phyloP scores from a whole-genome alignment of 805 yeast genomes.

The Kluyveromyces aestuarii region DNA sequence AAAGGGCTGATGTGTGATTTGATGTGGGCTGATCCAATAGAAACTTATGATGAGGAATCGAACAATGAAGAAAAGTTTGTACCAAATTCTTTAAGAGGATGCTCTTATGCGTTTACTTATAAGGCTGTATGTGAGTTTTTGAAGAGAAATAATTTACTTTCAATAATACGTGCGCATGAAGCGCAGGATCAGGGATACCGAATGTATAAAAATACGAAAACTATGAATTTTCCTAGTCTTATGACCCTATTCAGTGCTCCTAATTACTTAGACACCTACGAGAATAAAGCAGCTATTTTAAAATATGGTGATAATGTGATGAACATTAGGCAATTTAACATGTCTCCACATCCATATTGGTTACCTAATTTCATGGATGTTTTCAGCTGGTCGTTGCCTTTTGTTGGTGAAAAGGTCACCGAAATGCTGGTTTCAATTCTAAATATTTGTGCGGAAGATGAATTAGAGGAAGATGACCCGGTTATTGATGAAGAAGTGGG shows the following conservation, averaged over 20 bases:
- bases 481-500: conserved; percentile 35
- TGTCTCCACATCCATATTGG: conserved; percentile 94
- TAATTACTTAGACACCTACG: conserved; percentile 83
- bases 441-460: conserved; percentile 93
- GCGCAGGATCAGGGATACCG: conserved; percentile 97
- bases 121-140: conserved; percentile 73
- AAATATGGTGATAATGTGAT: conserved; percentile 86
- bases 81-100: conserved; percentile 75
- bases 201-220: conserved; percentile 78
- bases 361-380: conserved; percentile 96
- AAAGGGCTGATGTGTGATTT: conserved; percentile 90
- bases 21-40: conserved; percentile 95
- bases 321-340: conserved; percentile 91
- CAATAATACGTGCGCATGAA: conserved; percentile 92
- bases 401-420: conserved; percentile 92
- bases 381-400: conserved; percentile 94
- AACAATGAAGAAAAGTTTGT: conserved; percentile 40
- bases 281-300: conserved; percentile 90
- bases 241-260: conserved; percentile 94
- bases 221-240: conserved; percentile 82
- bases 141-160: conserved; percentile 65
- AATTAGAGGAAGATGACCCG: conserved; percentile 67
- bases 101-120: conserved; percentile 84
- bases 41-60: conserved; percentile 63
- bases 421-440: conserved; percentile 86